Conservation (phyloP, 805 yeast genomes). For the Kodamaea restingae region DNA sequence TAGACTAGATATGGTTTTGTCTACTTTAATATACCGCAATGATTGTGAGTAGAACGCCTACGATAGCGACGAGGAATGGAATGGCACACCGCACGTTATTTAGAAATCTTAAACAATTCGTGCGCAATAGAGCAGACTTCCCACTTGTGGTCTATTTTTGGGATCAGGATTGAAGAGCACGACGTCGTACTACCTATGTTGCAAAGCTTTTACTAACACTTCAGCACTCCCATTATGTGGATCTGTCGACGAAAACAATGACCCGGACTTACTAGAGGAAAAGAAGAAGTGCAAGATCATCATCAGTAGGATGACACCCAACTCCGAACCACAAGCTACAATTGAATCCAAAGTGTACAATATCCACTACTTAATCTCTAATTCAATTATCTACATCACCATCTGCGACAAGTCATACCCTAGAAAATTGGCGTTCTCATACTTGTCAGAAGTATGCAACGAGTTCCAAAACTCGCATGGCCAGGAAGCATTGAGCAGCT, state of each 20-base stretch:
- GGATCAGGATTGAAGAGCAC: neutral
- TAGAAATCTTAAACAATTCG: too few species aligned
- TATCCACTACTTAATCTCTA: slow-evolving; percentile 66
- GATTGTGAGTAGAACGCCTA: slow-evolving; percentile 45
- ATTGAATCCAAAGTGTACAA: slow-evolving; percentile 71
- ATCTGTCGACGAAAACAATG: slow-evolving; percentile 74
- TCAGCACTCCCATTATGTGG: slow-evolving; percentile 85
- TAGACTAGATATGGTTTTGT: slow-evolving; percentile 48
- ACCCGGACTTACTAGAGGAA: slow-evolving; percentile 60
- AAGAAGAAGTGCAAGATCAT: slow-evolving; percentile 81
- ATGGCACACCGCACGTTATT: too few species aligned
- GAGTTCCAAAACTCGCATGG: slow-evolving; percentile 84
- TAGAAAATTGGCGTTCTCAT: slow-evolving; percentile 82
- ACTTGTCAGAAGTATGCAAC: slow-evolving; percentile 71
- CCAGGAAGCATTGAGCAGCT: slow-evolving; percentile 53
- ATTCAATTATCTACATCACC: slow-evolving; percentile 70
- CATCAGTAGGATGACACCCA: slow-evolving; percentile 68
- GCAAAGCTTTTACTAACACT: neutral
- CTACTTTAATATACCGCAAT: slow-evolving; percentile 61
- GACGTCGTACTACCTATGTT: neutral
- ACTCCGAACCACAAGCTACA: slow-evolving; percentile 80
- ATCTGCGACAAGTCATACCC: slow-evolving; percentile 81
- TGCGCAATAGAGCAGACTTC: too few species aligned
- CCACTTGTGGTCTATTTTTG: too few species aligned
- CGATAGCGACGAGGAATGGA: too few species aligned